A percentile compares a stretch with the other conserved stretches of the same genome.
Evolutionary conservation across 108 stramenopile genomes (phyloP).

Genomic region (Conticribra guillardii): DNA sequence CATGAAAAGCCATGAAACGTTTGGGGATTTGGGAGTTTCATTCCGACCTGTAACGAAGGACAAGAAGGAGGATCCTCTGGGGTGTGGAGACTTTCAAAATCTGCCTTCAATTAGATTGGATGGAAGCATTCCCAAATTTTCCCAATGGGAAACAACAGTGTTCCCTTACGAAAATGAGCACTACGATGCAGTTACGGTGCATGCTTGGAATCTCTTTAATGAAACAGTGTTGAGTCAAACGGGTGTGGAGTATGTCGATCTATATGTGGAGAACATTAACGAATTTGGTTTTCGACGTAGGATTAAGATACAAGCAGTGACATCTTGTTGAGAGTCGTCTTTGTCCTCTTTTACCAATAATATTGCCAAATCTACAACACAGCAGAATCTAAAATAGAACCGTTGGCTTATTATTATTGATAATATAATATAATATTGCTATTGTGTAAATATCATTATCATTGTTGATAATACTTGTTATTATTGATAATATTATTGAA

Average conservation of each 20-base stretch:
- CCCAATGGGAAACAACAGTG: conserved; percentile 21
- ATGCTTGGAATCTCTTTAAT: conserved; percentile 3
- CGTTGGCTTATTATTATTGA: too few species aligned
- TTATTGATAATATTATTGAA: too few species aligned
- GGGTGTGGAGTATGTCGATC: conserved; percentile 19
- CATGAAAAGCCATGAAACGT: conserved; percentile 27
- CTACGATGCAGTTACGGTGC: neutral
- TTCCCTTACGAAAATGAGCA: conserved; percentile 5
- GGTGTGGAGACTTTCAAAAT: conserved; percentile 20
- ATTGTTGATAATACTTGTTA: too few species aligned
- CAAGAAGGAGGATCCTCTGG: conserved; percentile 3
- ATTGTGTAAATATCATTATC: too few species aligned
- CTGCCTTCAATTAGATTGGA: conserved; percentile 9
- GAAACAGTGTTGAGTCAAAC: conserved; percentile 15
- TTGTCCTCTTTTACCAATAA: too few species aligned
- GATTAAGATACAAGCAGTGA: too few species aligned
- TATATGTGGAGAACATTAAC: conserved; percentile 13
- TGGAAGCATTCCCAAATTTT: conserved; percentile 6
- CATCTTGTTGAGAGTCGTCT: too few species aligned
- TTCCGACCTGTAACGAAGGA: conserved; percentile 22
- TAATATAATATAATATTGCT: too few species aligned
- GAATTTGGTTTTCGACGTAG: too few species aligned
- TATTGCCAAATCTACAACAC: too few species aligned
- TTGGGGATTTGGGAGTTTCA: conserved; percentile 17
- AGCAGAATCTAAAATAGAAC: too few species aligned